These are phyloP conservation scores for Solanum chacoense DNA, from an alignment of 305 asterid species.

Conservation along the genomic window DNA sequence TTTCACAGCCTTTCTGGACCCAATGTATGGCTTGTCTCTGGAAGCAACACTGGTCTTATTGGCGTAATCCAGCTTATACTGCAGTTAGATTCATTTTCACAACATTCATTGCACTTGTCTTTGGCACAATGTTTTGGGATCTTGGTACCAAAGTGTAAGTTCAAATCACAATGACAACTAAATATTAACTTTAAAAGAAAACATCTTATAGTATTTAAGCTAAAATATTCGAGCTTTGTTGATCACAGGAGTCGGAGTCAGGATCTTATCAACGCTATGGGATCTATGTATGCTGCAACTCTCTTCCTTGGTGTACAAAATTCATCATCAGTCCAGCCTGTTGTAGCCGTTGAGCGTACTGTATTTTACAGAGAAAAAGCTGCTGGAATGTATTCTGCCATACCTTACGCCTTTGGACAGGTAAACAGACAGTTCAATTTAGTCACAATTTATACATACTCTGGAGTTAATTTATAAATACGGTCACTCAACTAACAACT, in stretches of 20 bases:
- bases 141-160: conserved; percentile 34
- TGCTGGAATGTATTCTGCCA: conserved; percentile 23
- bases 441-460: background rate
- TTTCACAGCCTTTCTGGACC: conserved; percentile 23
- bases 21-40: conserved; percentile 40
- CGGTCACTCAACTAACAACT: background rate
- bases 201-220: background rate
- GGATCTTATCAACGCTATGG: conserved; percentile 11
- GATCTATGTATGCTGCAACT: conserved; percentile 12
- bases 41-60: conserved; percentile 38
- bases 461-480: background rate
- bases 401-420: conserved; percentile 20
- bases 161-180: background rate
- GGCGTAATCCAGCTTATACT: conserved; percentile 37
- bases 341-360: conserved; percentile 15
- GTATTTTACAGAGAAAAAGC: conserved; percentile 20
- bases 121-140: conserved; percentile 39
- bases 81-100: conserved; percentile 29
- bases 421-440: background rate
- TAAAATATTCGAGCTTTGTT: background rate
- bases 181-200: background rate
- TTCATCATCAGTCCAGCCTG: conserved; percentile 14
- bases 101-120: conserved; percentile 12
- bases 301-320: conserved; percentile 13
- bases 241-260: background rate